Evolutionary conservation across 2,329 filamentous ascomycete species (phyloP), one percentile per base, ranked within the genome.

Genomic region (Corinectria fuckeliana): DNA sequence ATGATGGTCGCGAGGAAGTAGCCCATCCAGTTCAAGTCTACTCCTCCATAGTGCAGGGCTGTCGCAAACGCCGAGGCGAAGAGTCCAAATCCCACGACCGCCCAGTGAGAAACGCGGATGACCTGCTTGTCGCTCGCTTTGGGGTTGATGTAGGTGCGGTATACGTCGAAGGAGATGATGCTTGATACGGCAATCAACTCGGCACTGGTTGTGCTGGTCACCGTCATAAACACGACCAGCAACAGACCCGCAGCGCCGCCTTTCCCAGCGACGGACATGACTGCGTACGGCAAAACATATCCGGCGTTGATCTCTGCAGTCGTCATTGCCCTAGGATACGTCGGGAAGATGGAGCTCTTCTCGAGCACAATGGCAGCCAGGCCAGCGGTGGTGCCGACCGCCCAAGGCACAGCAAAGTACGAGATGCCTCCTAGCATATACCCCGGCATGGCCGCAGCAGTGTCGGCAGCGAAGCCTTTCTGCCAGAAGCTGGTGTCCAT

Each of bases 401-500:
- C 81, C 90, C 90, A 95, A 1, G 92, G 92, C 53, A 96, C 93
- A 1, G 91, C 91, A 67, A 95, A 95, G 91, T 60, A 60, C 0
- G 45, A 23, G 32, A 91, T 94, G 55, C 85, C 88, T 1, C 92
- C 92, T 62, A 92, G 82, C 39, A 95, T 88, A 71, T 95, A 95
- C n/a, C 91, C 92, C 0, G 91, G 91, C 5, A 96, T 85, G 2
- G 91, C 92, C 63, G 93, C 88, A 1, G 92, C 88, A 3, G 91
- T 91, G 20, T 87, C 89, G 0, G 92, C 91, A 10, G 91, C 91
- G 69, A 95, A 94, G 8, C 91, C 91, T 75, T 95, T 94, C 80
- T 94, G 93, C 79, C 92, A 94, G 79, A 93, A 94, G 11, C 89
- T 88, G 64, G 92, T 92, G 71, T 93, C 91, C 50, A 91, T 82